Percentiles rank a stretch among this genome's conserved stretches.
Conservation (phyloP, 176 grass and related monocot species). For the Puya raimondii region DNA sequence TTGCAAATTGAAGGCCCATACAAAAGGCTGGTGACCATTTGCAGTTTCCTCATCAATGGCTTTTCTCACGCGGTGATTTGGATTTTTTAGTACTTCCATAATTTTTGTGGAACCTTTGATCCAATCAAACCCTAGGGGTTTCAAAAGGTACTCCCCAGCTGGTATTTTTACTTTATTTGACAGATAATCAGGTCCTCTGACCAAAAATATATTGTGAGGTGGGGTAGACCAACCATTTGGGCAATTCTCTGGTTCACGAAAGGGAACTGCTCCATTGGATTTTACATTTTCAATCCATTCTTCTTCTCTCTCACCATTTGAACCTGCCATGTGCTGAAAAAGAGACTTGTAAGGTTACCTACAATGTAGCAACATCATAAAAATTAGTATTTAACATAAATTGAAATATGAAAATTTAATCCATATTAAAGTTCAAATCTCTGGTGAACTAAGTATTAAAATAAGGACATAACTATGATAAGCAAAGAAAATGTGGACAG, state of each 20-base stretch:
- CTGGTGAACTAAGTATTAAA: too few species aligned
- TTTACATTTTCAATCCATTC: slow-evolving; percentile 64
- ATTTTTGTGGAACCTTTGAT: slow-evolving; percentile 60
- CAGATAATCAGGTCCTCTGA: slow-evolving; percentile 85
- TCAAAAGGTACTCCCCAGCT: slow-evolving; percentile 61
- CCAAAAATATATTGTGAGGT: slow-evolving; percentile 50
- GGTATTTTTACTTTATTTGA: slow-evolving; percentile 71
- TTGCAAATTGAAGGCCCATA: slow-evolving; percentile 97
- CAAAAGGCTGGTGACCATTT: slow-evolving; percentile 48
- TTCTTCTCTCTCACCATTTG: slow-evolving; percentile 38
- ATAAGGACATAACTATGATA: background rate
- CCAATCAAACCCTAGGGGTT: slow-evolving; percentile 90
- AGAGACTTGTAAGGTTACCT: background rate
- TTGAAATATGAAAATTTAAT: too few species aligned
- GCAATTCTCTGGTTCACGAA: slow-evolving; percentile 40
- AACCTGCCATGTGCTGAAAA: slow-evolving; percentile 41
- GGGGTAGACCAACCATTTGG: slow-evolving; percentile 69
- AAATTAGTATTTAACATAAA: background rate
- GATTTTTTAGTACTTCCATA: slow-evolving; percentile 55
- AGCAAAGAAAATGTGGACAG: background rate
- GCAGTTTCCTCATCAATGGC: slow-evolving; percentile 47
- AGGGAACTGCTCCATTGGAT: slow-evolving; percentile 59
- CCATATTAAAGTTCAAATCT: too few species aligned
- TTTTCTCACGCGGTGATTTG: slow-evolving; percentile 67
- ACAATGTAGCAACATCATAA: background rate